Evolutionary conservation across 331 rosid genomes (phyloP).

Genomic region (Cucumis variabilis): DNA sequence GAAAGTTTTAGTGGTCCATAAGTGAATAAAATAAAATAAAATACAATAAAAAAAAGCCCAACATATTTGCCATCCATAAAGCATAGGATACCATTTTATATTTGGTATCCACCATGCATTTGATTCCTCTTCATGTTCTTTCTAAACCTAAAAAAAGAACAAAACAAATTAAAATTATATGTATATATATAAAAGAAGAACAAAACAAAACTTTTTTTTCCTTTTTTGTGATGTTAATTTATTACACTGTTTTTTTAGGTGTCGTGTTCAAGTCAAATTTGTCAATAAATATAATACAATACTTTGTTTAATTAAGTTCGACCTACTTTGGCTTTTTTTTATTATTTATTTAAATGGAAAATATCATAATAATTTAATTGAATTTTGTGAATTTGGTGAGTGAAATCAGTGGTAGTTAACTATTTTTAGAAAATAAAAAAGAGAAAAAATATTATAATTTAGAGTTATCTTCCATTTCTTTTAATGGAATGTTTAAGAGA

Average conservation of each 20-base stretch:
- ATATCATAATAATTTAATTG: not conserved
- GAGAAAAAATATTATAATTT: too few species aligned
- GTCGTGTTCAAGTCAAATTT: not conserved
- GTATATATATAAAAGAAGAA: too few species aligned
- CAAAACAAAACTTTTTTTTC: not conserved
- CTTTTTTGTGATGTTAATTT: not conserved
- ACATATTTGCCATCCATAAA: not conserved
- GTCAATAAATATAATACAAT: not conserved
- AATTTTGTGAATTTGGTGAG: not conserved
- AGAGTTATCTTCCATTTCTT: too few species aligned
- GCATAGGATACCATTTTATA: not conserved
- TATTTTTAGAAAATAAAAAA: too few species aligned
- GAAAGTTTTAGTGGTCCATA: constrained; percentile 23
- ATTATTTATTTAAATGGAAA: too few species aligned
- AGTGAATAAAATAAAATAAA: not conserved
- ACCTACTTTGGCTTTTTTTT: too few species aligned
- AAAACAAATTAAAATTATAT: too few species aligned
- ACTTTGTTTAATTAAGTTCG: too few species aligned
- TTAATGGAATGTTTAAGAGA: not conserved
- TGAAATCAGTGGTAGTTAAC: not conserved
- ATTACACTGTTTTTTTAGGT: not conserved
- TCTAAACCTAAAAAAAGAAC: not conserved
- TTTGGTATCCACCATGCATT: constrained; percentile 30
- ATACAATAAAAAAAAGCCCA: too few species aligned
- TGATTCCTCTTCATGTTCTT: constrained; percentile 26